A percentile compares a stretch with the other conserved stretches of the same genome.
Evolutionary conservation across 1,284 basidiomycete species (phyloP).

Genomic region (Rhodotorula sp.): DNA sequence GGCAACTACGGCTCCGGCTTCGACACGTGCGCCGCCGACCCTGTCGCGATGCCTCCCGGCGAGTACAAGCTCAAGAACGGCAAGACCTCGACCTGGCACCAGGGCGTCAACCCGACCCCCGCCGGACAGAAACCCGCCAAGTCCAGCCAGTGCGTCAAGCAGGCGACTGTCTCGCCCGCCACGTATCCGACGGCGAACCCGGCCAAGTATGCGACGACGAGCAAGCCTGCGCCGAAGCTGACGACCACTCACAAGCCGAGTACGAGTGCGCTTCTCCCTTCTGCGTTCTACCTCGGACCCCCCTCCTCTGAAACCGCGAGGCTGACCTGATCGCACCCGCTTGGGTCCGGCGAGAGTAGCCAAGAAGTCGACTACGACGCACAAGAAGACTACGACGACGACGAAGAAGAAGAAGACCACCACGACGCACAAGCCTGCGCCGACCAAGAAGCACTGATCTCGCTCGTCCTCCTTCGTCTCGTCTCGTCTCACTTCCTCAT

Average conservation of each 20-base stretch:
- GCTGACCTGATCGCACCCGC: too few species aligned
- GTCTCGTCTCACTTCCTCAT: neutral
- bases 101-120: conserved; percentile 57
- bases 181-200: conserved; percentile 8
- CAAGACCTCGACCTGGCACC: conserved; percentile 34
- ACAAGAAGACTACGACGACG: conserved; percentile 4
- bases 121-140: conserved; percentile 54
- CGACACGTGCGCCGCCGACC: conserved; percentile 56
- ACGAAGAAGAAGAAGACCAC: conserved; percentile 2
- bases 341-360: neutral
- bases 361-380: conserved; percentile 8
- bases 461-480: neutral
- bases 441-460: neutral
- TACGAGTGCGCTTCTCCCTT: neutral
- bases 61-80: conserved; percentile 47
- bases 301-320: too few species aligned
- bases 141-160: conserved; percentile 51
- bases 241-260: too few species aligned
- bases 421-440: conserved; percentile 1
- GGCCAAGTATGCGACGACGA: conserved; percentile 4
- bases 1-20: conserved; percentile 59
- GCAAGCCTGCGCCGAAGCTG: neutral
- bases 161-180: conserved; percentile 51
- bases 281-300: neutral
- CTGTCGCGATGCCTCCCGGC: conserved; percentile 60